phyloP scores from a whole-genome alignment of 2,329 filamentous ascomycete genomes.

The Ascochyta koolunga region DNA sequence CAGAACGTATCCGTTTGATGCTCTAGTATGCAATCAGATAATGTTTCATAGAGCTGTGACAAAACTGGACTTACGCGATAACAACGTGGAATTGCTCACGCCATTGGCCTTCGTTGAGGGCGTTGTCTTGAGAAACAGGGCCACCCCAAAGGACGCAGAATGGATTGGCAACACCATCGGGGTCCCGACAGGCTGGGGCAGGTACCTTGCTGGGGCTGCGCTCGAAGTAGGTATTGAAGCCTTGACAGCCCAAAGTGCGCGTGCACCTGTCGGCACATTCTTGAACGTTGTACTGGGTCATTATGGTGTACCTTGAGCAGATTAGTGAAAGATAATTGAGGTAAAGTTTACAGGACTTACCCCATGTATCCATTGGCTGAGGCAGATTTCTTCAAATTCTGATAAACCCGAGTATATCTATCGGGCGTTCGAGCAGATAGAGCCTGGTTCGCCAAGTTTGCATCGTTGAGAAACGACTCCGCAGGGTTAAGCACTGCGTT shows the following conservation, averaged over 20 bases:
- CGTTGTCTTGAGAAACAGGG: neutral
- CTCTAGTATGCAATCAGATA: neutral
- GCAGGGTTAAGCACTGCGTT: slow-evolving; percentile 1
- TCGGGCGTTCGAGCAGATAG: neutral
- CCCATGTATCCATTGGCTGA: slow-evolving; percentile 2
- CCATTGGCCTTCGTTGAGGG: slow-evolving; percentile 1
- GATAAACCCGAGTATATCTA: neutral
- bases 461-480: neutral
- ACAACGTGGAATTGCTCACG: slow-evolving; percentile 7
- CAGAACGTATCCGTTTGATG: slow-evolving; percentile 1
- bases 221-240: slow-evolving; percentile 9
- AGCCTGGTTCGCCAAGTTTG: neutral
- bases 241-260: neutral
- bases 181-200: neutral
- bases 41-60: neutral
- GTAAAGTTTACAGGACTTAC: neutral
- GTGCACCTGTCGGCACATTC: neutral
- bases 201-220: neutral
- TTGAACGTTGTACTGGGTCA: slow-evolving; percentile 1
- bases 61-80: neutral
- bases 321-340: neutral
- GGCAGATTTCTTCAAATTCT: neutral
- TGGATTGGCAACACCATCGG: neutral
- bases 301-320: neutral
- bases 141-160: neutral